A percentile compares a stretch with the other conserved stretches of the same genome.
phyloP scores from a whole-genome alignment of 2,329 filamentous ascomycete genomes.

The Cordyceps pruinosa region DNA sequence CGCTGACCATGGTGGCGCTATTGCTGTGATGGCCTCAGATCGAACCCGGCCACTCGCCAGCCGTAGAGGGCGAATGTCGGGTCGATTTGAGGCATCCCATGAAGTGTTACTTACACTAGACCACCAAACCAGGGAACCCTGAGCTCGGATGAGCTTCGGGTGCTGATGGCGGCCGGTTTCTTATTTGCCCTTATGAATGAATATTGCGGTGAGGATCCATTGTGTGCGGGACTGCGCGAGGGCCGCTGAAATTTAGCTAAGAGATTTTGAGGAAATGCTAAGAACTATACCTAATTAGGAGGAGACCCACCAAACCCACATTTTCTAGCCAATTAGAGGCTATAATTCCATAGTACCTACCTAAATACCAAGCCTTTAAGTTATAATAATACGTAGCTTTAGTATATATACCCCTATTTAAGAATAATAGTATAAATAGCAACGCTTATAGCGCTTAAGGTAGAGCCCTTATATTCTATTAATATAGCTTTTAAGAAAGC shows the following conservation, averaged over 20 bases:
- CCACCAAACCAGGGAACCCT: slow-evolving; percentile 10
- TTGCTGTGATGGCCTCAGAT: neutral
- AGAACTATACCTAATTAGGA: too few species aligned
- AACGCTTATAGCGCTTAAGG: too few species aligned
- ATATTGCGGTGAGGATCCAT: neutral
- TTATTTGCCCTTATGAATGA: slow-evolving; percentile 8
- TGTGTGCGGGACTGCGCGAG: neutral
- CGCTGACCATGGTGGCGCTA: slow-evolving; percentile 16
- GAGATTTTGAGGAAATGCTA: too few species aligned
- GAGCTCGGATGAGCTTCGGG: neutral
- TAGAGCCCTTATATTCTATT: too few species aligned
- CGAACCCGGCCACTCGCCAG: neutral
- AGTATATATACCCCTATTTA: too few species aligned
- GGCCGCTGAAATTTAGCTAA: slow-evolving; percentile 13
- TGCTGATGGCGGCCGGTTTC: slow-evolving; percentile 12
- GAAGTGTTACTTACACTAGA: slow-evolving; percentile 10
- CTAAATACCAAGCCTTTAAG: too few species aligned
- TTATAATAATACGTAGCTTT: too few species aligned
- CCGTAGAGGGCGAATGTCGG: neutral
- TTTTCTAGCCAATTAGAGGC: too few species aligned
- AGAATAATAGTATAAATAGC: too few species aligned
- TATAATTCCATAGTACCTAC: too few species aligned
- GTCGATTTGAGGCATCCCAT: neutral
- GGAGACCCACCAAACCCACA: too few species aligned
- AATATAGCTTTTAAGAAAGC: too few species aligned